These are phyloP conservation scores for Tetrapisispora arboricola DNA, from an alignment of 805 yeast genomes.

Conservation along the genomic window DNA sequence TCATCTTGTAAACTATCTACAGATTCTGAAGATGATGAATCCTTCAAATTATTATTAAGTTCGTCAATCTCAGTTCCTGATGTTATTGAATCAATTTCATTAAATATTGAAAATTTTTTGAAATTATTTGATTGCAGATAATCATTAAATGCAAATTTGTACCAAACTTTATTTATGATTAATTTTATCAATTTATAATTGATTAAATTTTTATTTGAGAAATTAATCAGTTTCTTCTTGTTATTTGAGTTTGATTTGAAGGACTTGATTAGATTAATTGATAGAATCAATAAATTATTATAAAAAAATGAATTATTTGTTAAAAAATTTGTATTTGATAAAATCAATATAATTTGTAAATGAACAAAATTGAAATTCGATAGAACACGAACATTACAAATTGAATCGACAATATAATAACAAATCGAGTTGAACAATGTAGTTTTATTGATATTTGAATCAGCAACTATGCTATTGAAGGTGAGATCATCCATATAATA, in stretches of 20 bases:
- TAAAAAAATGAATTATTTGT: constrained; percentile 7
- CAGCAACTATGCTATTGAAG: constrained; percentile 3
- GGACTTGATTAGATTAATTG: constrained; percentile 19
- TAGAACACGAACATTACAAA: no score
- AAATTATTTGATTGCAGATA: constrained; percentile 20
- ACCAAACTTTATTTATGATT: constrained; percentile 23
- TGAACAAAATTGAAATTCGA: constrained; percentile 23
- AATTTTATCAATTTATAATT: constrained; percentile 14
- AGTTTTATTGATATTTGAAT: no score
- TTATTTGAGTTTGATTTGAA: constrained; percentile 15
- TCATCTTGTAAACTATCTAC: constrained; percentile 24
- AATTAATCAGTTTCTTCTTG: constrained; percentile 16
- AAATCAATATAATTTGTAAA: constrained; percentile 19
- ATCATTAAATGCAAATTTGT: constrained; percentile 19
- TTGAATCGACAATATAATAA: constrained; percentile 8
- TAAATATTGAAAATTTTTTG: constrained; percentile 15
- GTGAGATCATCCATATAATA: constrained; percentile 20
- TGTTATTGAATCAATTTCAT: constrained; percentile 20
- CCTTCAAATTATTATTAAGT: not conserved
- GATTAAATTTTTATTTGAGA: constrained; percentile 5
- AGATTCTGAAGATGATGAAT: no score
- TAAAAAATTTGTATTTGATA: constrained; percentile 20
- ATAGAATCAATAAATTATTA: constrained; percentile 15
- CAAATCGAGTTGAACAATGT: not conserved
- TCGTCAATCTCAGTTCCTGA: no score